Evolutionary conservation across 176 grass and related monocot genomes (phyloP).

Genomic region (Calamus simplicifolius): DNA sequence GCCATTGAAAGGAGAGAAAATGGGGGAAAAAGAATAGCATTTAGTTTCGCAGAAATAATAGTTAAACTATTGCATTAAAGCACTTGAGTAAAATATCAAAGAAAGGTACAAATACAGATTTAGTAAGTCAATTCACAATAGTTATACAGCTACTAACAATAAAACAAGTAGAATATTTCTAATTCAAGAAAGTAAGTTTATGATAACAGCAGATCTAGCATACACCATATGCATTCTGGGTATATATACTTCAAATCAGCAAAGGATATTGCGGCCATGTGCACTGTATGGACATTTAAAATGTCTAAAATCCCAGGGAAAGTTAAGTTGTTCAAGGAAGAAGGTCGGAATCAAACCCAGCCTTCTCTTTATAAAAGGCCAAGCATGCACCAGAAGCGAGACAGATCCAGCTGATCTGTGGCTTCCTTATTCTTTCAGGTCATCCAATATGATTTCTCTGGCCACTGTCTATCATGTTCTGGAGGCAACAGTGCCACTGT

Average conservation of each 20-base stretch:
- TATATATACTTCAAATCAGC: no score
- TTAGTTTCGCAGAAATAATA: not conserved
- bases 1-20: not conserved
- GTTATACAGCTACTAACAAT: no score
- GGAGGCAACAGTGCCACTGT: constrained; percentile 63
- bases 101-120: not conserved
- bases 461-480: constrained; percentile 72
- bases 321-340: constrained; percentile 12
- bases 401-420: constrained; percentile 11
- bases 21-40: not conserved
- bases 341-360: constrained; percentile 3
- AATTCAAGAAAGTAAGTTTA: no score
- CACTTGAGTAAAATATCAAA: not conserved
- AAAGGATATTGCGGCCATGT: not conserved
- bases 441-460: constrained; percentile 62
- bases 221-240: no score
- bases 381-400: not conserved
- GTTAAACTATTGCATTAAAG: not conserved
- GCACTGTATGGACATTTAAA: not conserved
- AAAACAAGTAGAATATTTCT: no score
- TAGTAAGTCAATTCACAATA: no score
- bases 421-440: constrained; percentile 38
- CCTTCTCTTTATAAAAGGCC: constrained; percentile 22
- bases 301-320: constrained; percentile 11
- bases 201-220: no score